Percentiles rank a stretch among this genome's conserved stretches.
phyloP scores from a whole-genome alignment of 495 filamentous ascomycete species.

The Penicillium cosmopolitanum region DNA sequence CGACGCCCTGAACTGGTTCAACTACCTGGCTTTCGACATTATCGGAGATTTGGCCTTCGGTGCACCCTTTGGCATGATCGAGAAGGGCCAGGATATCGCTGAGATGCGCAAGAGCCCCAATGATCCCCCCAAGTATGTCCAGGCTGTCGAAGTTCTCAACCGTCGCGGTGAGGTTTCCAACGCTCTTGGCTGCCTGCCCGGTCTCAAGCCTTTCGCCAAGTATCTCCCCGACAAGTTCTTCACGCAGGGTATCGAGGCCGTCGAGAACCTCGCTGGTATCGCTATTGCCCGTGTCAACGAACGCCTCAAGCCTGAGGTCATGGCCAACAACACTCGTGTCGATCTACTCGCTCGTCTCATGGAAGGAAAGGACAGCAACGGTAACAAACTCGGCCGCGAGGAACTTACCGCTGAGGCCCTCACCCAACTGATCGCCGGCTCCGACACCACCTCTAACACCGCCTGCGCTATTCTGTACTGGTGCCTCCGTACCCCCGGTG shows the following conservation, averaged over 20 bases:
- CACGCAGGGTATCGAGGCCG: slow-evolving; percentile 50
- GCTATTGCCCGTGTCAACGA: slow-evolving; percentile 80
- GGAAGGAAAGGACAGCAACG: slow-evolving; percentile 83
- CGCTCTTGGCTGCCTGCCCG: slow-evolving; percentile 50
- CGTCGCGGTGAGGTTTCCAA: slow-evolving; percentile 58
- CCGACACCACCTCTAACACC: slow-evolving; percentile 89
- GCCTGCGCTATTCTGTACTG: slow-evolving; percentile 85
- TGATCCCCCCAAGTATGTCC: slow-evolving; percentile 49
- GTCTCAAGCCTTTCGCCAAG: slow-evolving; percentile 53
- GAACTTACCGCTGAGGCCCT: slow-evolving; percentile 89
- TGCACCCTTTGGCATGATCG: slow-evolving; percentile 58
- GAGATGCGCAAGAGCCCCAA: slow-evolving; percentile 58
- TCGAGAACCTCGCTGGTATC: slow-evolving; percentile 59
- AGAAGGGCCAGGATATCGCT: slow-evolving; percentile 59
- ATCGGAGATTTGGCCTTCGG: slow-evolving; percentile 69
- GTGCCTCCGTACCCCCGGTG: slow-evolving; percentile 68
- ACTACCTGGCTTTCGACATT: slow-evolving; percentile 91
- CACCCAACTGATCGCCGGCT: slow-evolving; percentile 89
- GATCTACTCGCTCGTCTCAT: slow-evolving; percentile 84
- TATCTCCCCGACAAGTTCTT: slow-evolving; percentile 59
- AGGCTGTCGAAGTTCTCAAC: slow-evolving; percentile 58
- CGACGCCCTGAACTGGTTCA: slow-evolving; percentile 90
- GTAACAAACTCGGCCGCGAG: slow-evolving; percentile 69
- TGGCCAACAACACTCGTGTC: slow-evolving; percentile 61
- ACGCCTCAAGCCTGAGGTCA: slow-evolving; percentile 66